phyloP scores from a whole-genome alignment of 257 asterid species.

The Scutellaria baicalensis region DNA sequence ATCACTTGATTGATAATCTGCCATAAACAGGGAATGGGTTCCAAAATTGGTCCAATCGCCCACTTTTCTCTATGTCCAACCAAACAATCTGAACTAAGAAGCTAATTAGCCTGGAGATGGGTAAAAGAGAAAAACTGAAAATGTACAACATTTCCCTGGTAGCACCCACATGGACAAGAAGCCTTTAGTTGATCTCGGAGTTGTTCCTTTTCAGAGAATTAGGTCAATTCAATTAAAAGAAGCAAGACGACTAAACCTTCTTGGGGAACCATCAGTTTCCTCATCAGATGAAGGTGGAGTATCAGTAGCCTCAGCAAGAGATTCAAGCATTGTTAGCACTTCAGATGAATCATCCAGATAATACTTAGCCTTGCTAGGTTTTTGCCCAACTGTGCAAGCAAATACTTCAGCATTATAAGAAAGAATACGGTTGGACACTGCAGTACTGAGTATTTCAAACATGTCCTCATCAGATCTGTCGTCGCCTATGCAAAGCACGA shows the following conservation, averaged over 20 bases:
- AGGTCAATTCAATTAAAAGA: slow-evolving; percentile 23
- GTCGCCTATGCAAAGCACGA: slow-evolving; percentile 89
- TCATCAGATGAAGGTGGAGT: slow-evolving; percentile 68
- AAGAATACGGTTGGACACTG: slow-evolving; percentile 52
- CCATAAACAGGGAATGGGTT: slow-evolving; percentile 3
- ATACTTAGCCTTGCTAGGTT: slow-evolving; percentile 92
- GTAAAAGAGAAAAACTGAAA: too few relatives aligned
- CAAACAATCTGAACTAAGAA: background rate
- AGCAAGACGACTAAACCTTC: slow-evolving; percentile 27
- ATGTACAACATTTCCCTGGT: too few relatives aligned
- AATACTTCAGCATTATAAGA: slow-evolving; percentile 67
- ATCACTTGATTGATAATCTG: background rate
- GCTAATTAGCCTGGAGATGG: slow-evolving; percentile 14
- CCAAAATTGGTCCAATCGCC: slow-evolving; percentile 4
- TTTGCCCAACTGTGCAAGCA: slow-evolving; percentile 94
- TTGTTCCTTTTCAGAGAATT: slow-evolving; percentile 11
- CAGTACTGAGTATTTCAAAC: slow-evolving; percentile 73
- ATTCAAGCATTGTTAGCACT: slow-evolving; percentile 70
- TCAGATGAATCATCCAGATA: slow-evolving; percentile 85
- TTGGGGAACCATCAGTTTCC: slow-evolving; percentile 44
- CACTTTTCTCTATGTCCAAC: slow-evolving; percentile 1
- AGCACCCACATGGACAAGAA: too few relatives aligned
- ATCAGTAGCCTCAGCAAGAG: slow-evolving; percentile 76
- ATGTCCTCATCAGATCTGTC: slow-evolving; percentile 96
- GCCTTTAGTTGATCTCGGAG: slow-evolving; percentile 10